Base-by-base conservation (phyloP, 257 asterid genomes). In the Solanum sejunctum region DNA sequence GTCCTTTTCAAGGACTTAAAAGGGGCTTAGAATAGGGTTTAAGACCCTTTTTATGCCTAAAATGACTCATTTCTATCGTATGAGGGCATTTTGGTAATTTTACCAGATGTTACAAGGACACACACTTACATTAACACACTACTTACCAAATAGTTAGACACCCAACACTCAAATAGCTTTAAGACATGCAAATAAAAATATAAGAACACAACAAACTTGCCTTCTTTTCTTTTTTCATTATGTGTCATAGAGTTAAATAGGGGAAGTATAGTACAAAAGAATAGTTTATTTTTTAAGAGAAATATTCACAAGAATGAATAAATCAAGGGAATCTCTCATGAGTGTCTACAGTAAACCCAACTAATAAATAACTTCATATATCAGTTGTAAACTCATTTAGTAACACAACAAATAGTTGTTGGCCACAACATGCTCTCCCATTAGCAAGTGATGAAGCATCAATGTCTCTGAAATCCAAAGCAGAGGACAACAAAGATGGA, bases 141-240 rank as follows among this genome's bases (percentile, higher is more conserved):
- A 83, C 93, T 18, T 83, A 97, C 99, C 97, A 94, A 92, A 87
- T 97, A 97, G 89, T 97, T 98, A 85, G 97, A 92, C 58, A 97
- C 89, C 69, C 98, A 99, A 85, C 90, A 92, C 88, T 97, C 98
- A 60, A 90, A 97, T 85, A 95, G 89, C 90, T 92, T 91, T 45
- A 45, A 54, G 13, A 36, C 47, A 32, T 64, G 49, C 54, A 52
- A 41, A 83, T 51, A 67, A 82, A 82, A 43, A 45, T 8, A 82
- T 82, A 23, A 82, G 26, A 57, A 7, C 39, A 26, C 17, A 52
- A 18, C 7, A 52, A 28, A 16, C 28, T 10, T 26, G 49, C 7
- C 6, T 78, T 16, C 61, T 5, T 52, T 26, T 26, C 61, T 26
- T 26, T 13, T 26, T 51, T 51, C 82, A 51, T 10, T 51, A 77